Conservation (phyloP, 306 rosid genomes). For the Casuarina cunninghamiana region DNA sequence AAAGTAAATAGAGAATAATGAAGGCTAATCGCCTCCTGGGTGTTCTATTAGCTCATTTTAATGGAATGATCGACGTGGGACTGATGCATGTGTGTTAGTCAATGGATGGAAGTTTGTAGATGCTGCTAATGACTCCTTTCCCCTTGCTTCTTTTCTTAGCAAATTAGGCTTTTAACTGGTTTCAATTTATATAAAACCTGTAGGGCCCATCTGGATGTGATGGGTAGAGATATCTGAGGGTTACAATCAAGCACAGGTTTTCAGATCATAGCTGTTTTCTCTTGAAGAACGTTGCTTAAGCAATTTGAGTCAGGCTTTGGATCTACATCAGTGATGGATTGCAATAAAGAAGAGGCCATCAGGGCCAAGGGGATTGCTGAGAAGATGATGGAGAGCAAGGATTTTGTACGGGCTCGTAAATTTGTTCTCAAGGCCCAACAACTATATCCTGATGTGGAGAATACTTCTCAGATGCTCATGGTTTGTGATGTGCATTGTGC, state of each 20-base stretch:
- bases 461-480: slow-evolving; percentile 72
- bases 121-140: slow-evolving; percentile 7
- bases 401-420: slow-evolving; percentile 73
- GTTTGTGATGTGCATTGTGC: slow-evolving; percentile 90
- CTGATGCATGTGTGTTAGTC: slow-evolving; percentile 9
- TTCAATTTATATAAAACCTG: slow-evolving; percentile 23
- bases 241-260: slow-evolving; percentile 13
- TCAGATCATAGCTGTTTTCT: slow-evolving; percentile 33
- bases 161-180: slow-evolving; percentile 26
- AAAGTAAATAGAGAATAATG: background rate
- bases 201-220: slow-evolving; percentile 34
- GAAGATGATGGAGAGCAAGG: slow-evolving; percentile 80
- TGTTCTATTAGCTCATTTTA: slow-evolving; percentile 8
- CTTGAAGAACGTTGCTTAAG: slow-evolving; percentile 13
- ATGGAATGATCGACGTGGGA: slow-evolving; percentile 2
- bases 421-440: slow-evolving; percentile 64
- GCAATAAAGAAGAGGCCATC: slow-evolving; percentile 92
- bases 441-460: slow-evolving; percentile 77
- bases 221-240: slow-evolving; percentile 21
- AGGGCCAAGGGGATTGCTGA: slow-evolving; percentile 83
- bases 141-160: slow-evolving; percentile 4
- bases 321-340: slow-evolving; percentile 58
- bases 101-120: slow-evolving; percentile 16
- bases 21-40: background rate
- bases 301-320: slow-evolving; percentile 17